A percentile compares a stretch with the other conserved stretches of the same genome.
phyloP scores from a whole-genome alignment of 2,329 filamentous ascomycete genomes.

The Monosporascus sp. region DNA sequence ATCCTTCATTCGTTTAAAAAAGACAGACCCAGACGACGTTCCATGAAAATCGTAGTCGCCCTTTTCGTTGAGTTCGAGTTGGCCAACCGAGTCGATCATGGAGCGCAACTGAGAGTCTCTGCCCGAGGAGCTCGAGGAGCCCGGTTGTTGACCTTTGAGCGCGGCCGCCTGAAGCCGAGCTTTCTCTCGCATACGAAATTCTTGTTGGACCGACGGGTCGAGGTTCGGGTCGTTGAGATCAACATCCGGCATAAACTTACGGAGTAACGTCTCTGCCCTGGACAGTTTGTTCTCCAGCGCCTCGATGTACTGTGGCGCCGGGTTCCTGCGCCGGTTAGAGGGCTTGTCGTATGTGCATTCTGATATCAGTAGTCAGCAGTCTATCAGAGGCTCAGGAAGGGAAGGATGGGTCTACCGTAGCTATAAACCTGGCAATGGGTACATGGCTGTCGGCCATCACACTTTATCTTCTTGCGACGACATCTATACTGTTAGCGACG shows the following conservation, averaged over 20 bases:
- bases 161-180: constrained; percentile 41
- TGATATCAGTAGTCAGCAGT: constrained; percentile 33
- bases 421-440: constrained; percentile 98
- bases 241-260: constrained; percentile 75
- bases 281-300: constrained; percentile 78
- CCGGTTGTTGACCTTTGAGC: constrained; percentile 31
- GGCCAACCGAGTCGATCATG: constrained; percentile 91
- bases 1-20: constrained; percentile 79
- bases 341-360: constrained; percentile 96
- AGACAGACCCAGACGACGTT: constrained; percentile 85
- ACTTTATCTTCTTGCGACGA: constrained; percentile 82
- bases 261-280: constrained; percentile 74
- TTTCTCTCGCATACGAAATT: constrained; percentile 53
- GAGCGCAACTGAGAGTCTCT: constrained; percentile 73
- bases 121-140: constrained; percentile 18
- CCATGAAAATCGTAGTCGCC: constrained; percentile 96
- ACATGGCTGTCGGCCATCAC: constrained; percentile 80
- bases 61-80: constrained; percentile 84
- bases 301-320: constrained; percentile 88
- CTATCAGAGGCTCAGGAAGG: constrained; percentile 1
- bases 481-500: constrained; percentile 35
- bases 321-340: constrained; percentile 84
- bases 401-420: constrained; percentile 63
- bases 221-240: constrained; percentile 81
- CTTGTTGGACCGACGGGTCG: constrained; percentile 70